These are phyloP conservation scores for Volvariella surrecta DNA, from an alignment of 1,284 basidiomycete species.

Conservation along the genomic window DNA sequence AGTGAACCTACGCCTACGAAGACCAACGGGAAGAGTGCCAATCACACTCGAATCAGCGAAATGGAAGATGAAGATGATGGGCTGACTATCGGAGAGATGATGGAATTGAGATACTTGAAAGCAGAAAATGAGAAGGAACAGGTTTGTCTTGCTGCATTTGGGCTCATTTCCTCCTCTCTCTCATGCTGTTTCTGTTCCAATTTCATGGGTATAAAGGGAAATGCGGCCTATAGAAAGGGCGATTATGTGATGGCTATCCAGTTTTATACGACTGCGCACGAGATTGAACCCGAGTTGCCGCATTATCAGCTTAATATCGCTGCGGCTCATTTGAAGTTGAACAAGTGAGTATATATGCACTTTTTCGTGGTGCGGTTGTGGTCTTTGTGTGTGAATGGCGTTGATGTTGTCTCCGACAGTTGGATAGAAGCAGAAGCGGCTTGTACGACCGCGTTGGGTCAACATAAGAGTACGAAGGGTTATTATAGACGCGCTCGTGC, in stretches of 20 bases:
- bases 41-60: not conserved
- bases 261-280: conserved; percentile 47
- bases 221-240: conserved; percentile 51
- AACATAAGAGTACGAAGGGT: conserved; percentile 59
- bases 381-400: not conserved
- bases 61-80: conserved; percentile 35
- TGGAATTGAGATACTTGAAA: conserved; percentile 60
- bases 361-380: not conserved
- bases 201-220: conserved; percentile 36
- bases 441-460: conserved; percentile 49
- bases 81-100: conserved; percentile 59
- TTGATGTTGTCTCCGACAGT: conserved; percentile 22
- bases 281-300: conserved; percentile 59
- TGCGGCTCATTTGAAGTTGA: conserved; percentile 56
- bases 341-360: conserved; percentile 39
- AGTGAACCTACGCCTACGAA: no score
- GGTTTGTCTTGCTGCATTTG: conserved; percentile 21
- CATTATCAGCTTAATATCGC: conserved; percentile 67
- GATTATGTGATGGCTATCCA: conserved; percentile 45
- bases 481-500: conserved; percentile 59
- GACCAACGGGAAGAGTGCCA: conserved; percentile 18
- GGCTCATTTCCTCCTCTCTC: not conserved
- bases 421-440: conserved; percentile 64
- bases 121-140: conserved; percentile 63
- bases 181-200: not conserved